Conservation (phyloP, 768 basidiomycete genomes). For the Leccinum subtestaceum region DNA sequence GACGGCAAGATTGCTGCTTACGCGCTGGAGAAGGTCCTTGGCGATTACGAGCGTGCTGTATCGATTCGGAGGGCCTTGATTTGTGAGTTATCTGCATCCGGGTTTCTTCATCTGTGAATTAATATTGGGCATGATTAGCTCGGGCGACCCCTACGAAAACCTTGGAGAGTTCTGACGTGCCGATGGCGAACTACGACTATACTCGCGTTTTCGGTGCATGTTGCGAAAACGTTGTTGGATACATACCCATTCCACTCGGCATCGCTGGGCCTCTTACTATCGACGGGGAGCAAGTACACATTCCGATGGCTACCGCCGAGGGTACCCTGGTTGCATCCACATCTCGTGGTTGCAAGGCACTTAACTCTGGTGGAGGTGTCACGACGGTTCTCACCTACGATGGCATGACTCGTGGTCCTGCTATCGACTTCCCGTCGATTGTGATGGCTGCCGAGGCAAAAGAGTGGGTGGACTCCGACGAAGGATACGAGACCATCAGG, state of each 20-base stretch:
- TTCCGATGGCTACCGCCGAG: constrained; percentile 99
- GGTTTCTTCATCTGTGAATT: constrained; percentile 8
- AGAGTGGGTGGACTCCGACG: constrained; percentile 81
- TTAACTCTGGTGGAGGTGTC: constrained; percentile 94
- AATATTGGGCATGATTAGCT: constrained; percentile 43
- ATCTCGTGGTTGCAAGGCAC: constrained; percentile 95
- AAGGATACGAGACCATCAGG: constrained; percentile 73
- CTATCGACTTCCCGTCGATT: constrained; percentile 89
- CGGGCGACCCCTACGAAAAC: constrained; percentile 82
- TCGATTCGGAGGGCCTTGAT: too few relatives aligned
- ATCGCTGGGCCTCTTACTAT: constrained; percentile 87
- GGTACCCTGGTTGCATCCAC: constrained; percentile 97
- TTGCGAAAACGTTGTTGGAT: constrained; percentile 98
- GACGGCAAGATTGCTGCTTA: too few relatives aligned
- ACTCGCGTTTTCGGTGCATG: constrained; percentile 92
- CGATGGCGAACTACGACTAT: constrained; percentile 87
- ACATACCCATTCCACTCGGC: constrained; percentile 93
- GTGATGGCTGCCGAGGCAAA: constrained; percentile 78
- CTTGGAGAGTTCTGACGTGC: constrained; percentile 83
- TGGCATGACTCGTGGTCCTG: constrained; percentile 98
- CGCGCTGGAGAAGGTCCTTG: too few relatives aligned
- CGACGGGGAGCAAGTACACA: constrained; percentile 79
- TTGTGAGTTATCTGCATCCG: constrained; percentile 43
- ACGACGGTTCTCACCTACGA: constrained; percentile 90
- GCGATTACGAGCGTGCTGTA: too few relatives aligned